These are phyloP conservation scores for Rhizopogon vinicolor DNA, from an alignment of 768 basidiomycete genomes.

Conservation along the genomic window DNA sequence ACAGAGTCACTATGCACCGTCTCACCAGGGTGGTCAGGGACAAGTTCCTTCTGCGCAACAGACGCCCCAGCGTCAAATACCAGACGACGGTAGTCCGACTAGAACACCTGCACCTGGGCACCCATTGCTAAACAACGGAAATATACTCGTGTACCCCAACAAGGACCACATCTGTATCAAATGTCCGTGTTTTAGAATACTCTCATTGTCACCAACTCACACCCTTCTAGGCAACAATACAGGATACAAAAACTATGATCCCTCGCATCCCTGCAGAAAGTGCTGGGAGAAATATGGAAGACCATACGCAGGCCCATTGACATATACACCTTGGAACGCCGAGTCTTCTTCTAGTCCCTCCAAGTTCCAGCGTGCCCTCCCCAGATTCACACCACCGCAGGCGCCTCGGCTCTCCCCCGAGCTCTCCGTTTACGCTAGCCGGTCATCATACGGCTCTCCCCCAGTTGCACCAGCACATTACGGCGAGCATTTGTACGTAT, in stretches of 20 bases:
- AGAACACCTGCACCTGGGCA: slow-evolving; percentile 58
- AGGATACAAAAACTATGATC: slow-evolving; percentile 70
- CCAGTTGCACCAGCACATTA: neutral
- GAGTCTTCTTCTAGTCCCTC: slow-evolving; percentile 14
- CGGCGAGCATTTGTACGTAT: slow-evolving; percentile 20
- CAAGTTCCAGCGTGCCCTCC: slow-evolving; percentile 26
- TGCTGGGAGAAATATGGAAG: slow-evolving; percentile 74
- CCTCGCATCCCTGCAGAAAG: slow-evolving; percentile 58
- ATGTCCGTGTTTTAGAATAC: slow-evolving; percentile 39
- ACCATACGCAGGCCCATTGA: slow-evolving; percentile 55
- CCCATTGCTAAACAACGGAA: slow-evolving; percentile 57
- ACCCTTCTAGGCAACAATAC: slow-evolving; percentile 59
- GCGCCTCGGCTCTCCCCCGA: neutral
- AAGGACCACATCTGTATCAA: slow-evolving; percentile 56
- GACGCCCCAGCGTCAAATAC: slow-evolving; percentile 7
- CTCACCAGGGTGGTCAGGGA: slow-evolving; percentile 5
- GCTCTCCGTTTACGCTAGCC: neutral
- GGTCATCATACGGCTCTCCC: neutral
- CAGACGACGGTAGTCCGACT: slow-evolving; percentile 62
- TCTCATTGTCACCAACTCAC: neutral
- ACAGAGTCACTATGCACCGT: slow-evolving; percentile 5
- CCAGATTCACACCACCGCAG: slow-evolving; percentile 19
- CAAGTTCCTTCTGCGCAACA: neutral
- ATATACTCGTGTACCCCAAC: slow-evolving; percentile 62
- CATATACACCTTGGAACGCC: slow-evolving; percentile 41